Conservation (phyloP, 768 basidiomycete genomes). For the Leccinum arenicola region DNA sequence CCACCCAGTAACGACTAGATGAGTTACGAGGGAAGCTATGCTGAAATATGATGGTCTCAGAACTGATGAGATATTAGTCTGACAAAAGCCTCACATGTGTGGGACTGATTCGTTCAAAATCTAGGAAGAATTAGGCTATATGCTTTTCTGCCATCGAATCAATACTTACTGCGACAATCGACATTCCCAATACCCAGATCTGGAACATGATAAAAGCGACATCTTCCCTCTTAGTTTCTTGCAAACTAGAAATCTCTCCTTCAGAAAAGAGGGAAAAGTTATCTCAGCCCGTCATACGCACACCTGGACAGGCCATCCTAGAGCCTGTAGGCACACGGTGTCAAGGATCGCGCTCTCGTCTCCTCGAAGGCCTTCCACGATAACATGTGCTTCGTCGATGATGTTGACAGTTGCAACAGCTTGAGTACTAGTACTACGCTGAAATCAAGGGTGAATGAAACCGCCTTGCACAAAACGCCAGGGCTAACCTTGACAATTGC, state of each 20-base stretch:
- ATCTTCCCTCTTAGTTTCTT: slow-evolving; percentile 75
- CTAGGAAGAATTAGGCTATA: slow-evolving; percentile 7
- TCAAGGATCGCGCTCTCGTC: slow-evolving; percentile 39
- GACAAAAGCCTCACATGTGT: slow-evolving; percentile 44
- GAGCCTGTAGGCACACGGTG: slow-evolving; percentile 50
- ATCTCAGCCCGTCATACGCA: slow-evolving; percentile 36
- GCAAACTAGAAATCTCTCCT: slow-evolving; percentile 43
- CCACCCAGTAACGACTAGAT: slow-evolving; percentile 73
- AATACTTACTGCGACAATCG: slow-evolving; percentile 51
- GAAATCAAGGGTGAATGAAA: neutral
- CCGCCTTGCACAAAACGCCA: neutral
- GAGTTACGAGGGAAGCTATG: slow-evolving; percentile 68
- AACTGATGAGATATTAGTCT: neutral
- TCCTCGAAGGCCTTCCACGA: slow-evolving; percentile 35
- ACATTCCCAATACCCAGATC: slow-evolving; percentile 79
- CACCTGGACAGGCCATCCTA: slow-evolving; percentile 71
- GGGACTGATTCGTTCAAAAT: slow-evolving; percentile 76
- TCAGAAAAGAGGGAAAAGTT: neutral
- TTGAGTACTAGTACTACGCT: slow-evolving; percentile 1
- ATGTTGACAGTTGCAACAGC: slow-evolving; percentile 26
- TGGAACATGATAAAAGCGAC: slow-evolving; percentile 76
- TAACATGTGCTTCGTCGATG: slow-evolving; percentile 22
- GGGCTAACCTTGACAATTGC: slow-evolving; percentile 2
- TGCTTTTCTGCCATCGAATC: slow-evolving; percentile 19
- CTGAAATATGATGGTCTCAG: slow-evolving; percentile 20